Evolutionary conservation across 805 yeast species (phyloP).

Genomic region (Pichia membranifaciens): DNA sequence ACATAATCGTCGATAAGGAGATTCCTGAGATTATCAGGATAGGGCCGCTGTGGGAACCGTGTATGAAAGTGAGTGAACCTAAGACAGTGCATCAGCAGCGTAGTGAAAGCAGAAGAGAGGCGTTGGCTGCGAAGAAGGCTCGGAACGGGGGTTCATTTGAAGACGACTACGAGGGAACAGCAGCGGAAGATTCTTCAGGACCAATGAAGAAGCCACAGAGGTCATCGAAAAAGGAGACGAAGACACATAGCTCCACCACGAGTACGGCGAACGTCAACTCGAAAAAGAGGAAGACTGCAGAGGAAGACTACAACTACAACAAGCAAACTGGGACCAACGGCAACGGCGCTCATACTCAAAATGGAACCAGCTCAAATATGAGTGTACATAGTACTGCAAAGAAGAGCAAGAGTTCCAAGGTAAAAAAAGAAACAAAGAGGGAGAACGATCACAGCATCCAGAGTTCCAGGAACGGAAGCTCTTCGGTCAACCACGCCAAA

Average conservation of each 20-base stretch:
- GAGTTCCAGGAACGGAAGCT: neutral
- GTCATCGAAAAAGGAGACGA: neutral
- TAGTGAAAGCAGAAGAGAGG: slow-evolving; percentile 81
- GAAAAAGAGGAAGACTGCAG: neutral
- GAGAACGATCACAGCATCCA: neutral
- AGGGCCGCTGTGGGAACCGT: slow-evolving; percentile 86
- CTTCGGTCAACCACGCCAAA: neutral
- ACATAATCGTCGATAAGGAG: slow-evolving; percentile 66
- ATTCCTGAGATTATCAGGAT: slow-evolving; percentile 72
- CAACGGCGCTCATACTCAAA: neutral
- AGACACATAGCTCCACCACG: neutral
- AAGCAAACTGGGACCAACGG: neutral
- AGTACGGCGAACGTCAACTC: neutral
- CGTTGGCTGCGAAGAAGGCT: slow-evolving; percentile 82
- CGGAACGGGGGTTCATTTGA: slow-evolving; percentile 20
- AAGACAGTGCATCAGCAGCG: slow-evolving; percentile 69
- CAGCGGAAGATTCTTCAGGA: slow-evolving; percentile 16
- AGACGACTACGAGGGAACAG: slow-evolving; percentile 23
- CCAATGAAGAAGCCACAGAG: slow-evolving; percentile 5
- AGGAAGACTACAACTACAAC: slow-evolving; percentile 1
- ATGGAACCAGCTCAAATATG: too few species aligned
- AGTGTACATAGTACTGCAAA: neutral
- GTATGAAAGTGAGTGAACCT: slow-evolving; percentile 59
- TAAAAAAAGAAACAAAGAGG: slow-evolving; percentile 3
- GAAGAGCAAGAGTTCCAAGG: slow-evolving; percentile 3